Evolutionary conservation across 2,329 filamentous ascomycete species (phyloP), one percentile per base, ranked within the genome.

Genomic region (Tympanopsis confertula): DNA sequence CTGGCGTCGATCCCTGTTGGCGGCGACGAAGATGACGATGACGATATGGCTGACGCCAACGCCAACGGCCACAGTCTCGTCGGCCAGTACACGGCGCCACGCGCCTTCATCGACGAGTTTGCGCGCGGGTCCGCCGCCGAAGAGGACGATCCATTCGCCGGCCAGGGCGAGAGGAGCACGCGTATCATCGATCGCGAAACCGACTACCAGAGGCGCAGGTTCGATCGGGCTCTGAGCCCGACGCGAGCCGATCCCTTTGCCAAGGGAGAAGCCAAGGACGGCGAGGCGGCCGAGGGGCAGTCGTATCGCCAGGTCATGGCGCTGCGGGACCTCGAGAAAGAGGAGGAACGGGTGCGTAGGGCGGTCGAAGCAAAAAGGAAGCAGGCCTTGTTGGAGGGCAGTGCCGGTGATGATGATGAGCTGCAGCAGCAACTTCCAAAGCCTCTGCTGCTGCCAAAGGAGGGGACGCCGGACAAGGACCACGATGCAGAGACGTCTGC

Each of bases 131-230:
- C 72, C 44, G 88, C 85, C 32, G 86, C 89, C 19, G 89, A 94
- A 56, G 89, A 95, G 61, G 86, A 89, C 41, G 93, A 98, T 52
- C 81, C 89, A 5, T 68, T 98, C 44, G 71, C 87, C 37, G 84
- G 82, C 33, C 77, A 81, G 48, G 73, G 75, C 48, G 91, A 96
- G 66, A 85, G 89, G 62, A 85, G 86, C 57, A 87, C 83, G 41
- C 81, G 89, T 50, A 96, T 98, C 53, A 71, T 81, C 43, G 89
- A 93, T 55, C 82, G 91, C 51, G 89, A 96, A 66, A 93, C 87
- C 45, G 89, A 96, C 54, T 98, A 98, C 57, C 93, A 98, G 63
- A 94, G 94, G 63, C 85, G 88, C 47, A 79, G 88, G 42, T 93
- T 94, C 58, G 81, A 94, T 56, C 86, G 91, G 43, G 79, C 76